These are phyloP conservation scores for Cystoisospora suis DNA, from an alignment of 169 alveolate species.

Conservation along the genomic window DNA sequence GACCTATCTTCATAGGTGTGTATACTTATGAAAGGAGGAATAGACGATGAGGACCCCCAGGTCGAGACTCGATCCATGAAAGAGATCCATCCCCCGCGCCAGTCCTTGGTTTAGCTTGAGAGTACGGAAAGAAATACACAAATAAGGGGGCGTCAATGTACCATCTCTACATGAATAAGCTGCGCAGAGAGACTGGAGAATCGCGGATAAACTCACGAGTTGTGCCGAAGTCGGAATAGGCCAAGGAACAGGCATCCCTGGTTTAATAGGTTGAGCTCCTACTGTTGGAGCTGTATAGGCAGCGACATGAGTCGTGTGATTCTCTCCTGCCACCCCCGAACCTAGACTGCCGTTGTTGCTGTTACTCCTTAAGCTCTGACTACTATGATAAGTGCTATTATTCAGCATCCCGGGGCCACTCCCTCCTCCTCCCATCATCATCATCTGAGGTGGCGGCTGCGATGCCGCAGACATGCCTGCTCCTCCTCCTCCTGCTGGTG, in stretches of 20 bases:
- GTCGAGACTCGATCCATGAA: too few relatives aligned
- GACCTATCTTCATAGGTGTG: too few relatives aligned
- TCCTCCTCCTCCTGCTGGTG: too few relatives aligned
- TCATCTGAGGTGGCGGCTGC: background rate
- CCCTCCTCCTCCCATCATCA: background rate
- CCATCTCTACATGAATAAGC: background rate
- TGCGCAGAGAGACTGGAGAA: background rate
- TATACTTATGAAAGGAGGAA: too few relatives aligned
- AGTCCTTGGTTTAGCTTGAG: too few relatives aligned
- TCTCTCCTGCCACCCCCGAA: background rate
- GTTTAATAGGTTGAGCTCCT: constrained; percentile 58
- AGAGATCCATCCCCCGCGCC: too few relatives aligned
- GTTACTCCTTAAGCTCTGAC: background rate
- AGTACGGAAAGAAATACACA: too few relatives aligned
- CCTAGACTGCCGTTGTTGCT: too few relatives aligned
- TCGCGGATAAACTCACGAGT: constrained; percentile 29
- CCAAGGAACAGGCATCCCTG: constrained; percentile 63
- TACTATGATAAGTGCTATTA: background rate
- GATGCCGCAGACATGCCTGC: background rate
- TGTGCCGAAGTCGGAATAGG: constrained; percentile 61
- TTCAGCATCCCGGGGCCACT: background rate
- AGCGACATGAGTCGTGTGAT: background rate
- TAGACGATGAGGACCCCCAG: too few relatives aligned
- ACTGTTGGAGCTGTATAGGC: constrained; percentile 59
- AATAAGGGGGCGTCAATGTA: too few relatives aligned